These are phyloP conservation scores for Argentina anserina DNA, from an alignment of 306 rosid genomes.

Conservation along the genomic window DNA sequence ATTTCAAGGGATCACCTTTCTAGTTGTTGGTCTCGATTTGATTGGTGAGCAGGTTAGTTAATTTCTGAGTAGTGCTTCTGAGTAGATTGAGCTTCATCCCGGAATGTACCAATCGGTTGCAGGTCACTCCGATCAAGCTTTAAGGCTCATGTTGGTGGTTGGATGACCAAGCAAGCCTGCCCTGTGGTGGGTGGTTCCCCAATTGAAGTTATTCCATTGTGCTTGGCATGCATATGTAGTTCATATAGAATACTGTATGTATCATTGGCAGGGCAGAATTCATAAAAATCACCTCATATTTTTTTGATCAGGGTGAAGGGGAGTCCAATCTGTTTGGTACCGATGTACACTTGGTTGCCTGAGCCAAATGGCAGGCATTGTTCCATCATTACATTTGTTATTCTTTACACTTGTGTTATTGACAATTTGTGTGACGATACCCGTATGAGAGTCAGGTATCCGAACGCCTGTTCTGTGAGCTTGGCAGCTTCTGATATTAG, in stretches of 20 bases:
- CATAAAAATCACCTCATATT: neutral
- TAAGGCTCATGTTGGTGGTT: neutral
- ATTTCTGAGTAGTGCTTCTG: conserved; percentile 25
- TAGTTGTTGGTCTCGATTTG: conserved; percentile 92
- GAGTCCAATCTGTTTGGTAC: conserved; percentile 24
- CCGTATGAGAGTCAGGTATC: conserved; percentile 26
- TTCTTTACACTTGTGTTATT: conserved; percentile 40
- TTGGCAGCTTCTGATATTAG: no score
- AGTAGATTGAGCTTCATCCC: conserved; percentile 29
- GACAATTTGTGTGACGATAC: conserved; percentile 33
- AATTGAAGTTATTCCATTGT: conserved; percentile 35
- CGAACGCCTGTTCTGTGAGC: conserved; percentile 7
- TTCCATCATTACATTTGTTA: conserved; percentile 36
- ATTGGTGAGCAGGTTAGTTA: conserved; percentile 94
- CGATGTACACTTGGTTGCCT: conserved; percentile 28
- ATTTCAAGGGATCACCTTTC: conserved; percentile 92
- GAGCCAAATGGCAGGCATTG: conserved; percentile 30
- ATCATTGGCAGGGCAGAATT: conserved; percentile 34
- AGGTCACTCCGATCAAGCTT: conserved; percentile 10
- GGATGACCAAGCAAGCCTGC: conserved; percentile 17
- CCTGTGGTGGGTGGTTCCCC: conserved; percentile 32
- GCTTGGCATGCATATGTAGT: conserved; percentile 35
- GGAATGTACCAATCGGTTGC: conserved; percentile 8
- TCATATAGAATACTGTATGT: conserved; percentile 30
- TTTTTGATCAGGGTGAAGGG: conserved; percentile 8